Base-by-base conservation (phyloP, 345 rosid species). In the Eucalyptus sp. region DNA sequence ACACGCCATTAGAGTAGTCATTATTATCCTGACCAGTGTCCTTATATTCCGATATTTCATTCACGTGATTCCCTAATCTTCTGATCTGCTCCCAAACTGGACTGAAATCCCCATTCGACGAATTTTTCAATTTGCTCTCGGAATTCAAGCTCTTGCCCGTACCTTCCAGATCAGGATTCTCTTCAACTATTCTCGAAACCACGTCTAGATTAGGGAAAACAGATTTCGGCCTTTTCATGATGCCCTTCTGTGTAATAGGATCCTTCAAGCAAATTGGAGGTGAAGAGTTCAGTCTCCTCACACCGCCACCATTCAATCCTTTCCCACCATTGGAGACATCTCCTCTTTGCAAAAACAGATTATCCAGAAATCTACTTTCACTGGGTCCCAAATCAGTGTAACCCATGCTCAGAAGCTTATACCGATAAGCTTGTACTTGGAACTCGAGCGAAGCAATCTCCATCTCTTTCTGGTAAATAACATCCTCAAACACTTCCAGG, bases 361-460 rank as follows among this genome's bases (percentile, higher is more conserved):
- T 93, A 52, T 95, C 96, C 1, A 93, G 95, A 90, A 89, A 93
- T 87, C 90, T 91, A 60, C 84, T 91, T 33, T 94, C 98, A 18
- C 50, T 6, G 15, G 88, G 87, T n/a, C 92, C 93, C 3, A 95
- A 85, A 91, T 97, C 99, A 86, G 87, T 86, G 58, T 92, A 94
- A 2, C 99, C 99, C 86, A 96, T 58, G 95, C 98, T 94, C 71
- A 94, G 89, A 43, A 97, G 93, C 88, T 95, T 93, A 80, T 93
- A 95, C 89, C 95, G 90, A 64, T 95, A 97, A 86, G 98, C 96
- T 89, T 95, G 96, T 56, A 95, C 94, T 90, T 96, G 99, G 91
- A 91, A 96, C 88, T 95, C 98, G 12, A 97, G 98, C 49, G 98
- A 94, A 3, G 96, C 96, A 25, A 96, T 95, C 92, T 97, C 98